phyloP scores from a whole-genome alignment of 345 rosid species.

The Linum tenue region DNA sequence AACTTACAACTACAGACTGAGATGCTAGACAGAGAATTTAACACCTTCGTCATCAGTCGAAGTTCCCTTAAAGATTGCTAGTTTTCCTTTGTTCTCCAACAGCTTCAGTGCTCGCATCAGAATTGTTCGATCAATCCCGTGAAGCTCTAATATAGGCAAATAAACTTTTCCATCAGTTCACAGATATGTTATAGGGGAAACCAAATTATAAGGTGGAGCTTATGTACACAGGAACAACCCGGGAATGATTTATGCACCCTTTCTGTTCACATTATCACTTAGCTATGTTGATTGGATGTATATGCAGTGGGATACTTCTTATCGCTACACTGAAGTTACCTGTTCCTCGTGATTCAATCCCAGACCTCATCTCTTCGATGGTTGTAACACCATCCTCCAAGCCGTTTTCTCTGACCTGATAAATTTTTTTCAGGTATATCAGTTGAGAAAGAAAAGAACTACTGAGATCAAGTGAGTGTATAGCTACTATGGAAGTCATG shows the following conservation, averaged over 20 bases:
- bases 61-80: slow-evolving; percentile 83
- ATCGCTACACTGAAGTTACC: slow-evolving; percentile 30
- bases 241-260: too few species aligned
- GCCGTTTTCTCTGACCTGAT: slow-evolving; percentile 74
- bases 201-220: neutral
- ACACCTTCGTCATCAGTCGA: slow-evolving; percentile 90
- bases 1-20: neutral
- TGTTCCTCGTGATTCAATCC: slow-evolving; percentile 80
- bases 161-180: slow-evolving; percentile 6
- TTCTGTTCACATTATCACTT: neutral
- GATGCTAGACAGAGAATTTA: slow-evolving; percentile 55
- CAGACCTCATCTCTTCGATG: slow-evolving; percentile 80
- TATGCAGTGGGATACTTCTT: neutral
- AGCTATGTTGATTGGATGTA: neutral
- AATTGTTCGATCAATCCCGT: slow-evolving; percentile 65
- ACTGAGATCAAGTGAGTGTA: neutral
- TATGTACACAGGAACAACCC: neutral
- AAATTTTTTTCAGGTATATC: slow-evolving; percentile 2
- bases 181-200: neutral
- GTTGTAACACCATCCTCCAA: slow-evolving; percentile 83
- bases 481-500: slow-evolving; percentile 6
- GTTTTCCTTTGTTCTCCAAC: slow-evolving; percentile 82
- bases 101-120: slow-evolving; percentile 68
- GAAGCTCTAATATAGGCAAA: slow-evolving; percentile 45
- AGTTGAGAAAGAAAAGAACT: neutral